These are phyloP conservation scores for Raddia distichophylla DNA, from an alignment of 176 grass and related monocot species.

Conservation along the genomic window DNA sequence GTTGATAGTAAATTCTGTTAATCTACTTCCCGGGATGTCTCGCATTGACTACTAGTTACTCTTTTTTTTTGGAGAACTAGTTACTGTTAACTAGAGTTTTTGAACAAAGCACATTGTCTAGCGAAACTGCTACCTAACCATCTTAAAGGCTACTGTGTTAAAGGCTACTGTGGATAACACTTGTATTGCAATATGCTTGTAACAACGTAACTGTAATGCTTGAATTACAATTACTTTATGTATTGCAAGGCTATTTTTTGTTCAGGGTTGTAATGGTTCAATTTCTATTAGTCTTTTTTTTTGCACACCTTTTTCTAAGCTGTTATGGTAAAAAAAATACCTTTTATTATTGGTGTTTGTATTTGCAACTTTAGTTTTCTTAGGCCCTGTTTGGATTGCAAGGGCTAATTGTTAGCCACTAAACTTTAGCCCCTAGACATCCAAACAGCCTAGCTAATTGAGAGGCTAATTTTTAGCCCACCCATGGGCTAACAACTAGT, in stretches of 20 bases:
- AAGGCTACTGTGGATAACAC: slow-evolving; percentile 2
- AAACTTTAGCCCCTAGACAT: too few relatives aligned
- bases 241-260: neutral
- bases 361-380: slow-evolving; percentile 2
- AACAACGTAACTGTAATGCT: too few relatives aligned
- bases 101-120: slow-evolving; percentile 14
- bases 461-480: too few relatives aligned
- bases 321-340: neutral
- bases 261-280: neutral
- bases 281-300: neutral
- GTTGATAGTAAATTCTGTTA: neutral
- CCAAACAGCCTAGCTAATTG: too few relatives aligned
- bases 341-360: too few relatives aligned
- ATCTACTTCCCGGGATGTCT: slow-evolving; percentile 20
- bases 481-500: too few relatives aligned
- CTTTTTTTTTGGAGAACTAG: too few relatives aligned
- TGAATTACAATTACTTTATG: too few relatives aligned
- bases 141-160: too few relatives aligned
- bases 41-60: slow-evolving; percentile 30
- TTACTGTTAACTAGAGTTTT: slow-evolving; percentile 12
- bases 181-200: neutral
- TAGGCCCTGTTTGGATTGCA: too few relatives aligned
- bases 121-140: slow-evolving; percentile 13
- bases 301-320: neutral
- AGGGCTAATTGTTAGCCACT: too few relatives aligned